Conservation (phyloP, 2,329 filamentous ascomycete genomes). For the Macrophomina phaseolina region DNA sequence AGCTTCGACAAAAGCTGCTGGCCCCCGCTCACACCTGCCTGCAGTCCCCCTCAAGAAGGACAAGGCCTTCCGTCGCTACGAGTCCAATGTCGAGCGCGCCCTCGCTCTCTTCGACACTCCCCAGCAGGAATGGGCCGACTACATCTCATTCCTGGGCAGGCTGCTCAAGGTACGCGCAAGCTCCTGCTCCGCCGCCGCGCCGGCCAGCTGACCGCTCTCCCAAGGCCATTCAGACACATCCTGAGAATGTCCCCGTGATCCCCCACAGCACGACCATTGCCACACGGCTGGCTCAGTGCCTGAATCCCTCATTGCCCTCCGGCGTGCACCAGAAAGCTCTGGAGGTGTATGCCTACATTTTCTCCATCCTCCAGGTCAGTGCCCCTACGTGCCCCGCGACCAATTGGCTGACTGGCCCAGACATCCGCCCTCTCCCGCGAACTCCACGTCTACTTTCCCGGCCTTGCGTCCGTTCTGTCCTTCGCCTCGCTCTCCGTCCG, state of each 20-base stretch:
- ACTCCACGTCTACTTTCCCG: slow-evolving; percentile 86
- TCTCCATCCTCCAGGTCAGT: slow-evolving; percentile 71
- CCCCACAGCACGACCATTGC: slow-evolving; percentile 84
- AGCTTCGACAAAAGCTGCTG: neutral
- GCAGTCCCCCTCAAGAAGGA: slow-evolving; percentile 65
- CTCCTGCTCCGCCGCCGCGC: neutral
- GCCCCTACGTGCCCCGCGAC: slow-evolving; percentile 56
- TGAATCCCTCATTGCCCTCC: slow-evolving; percentile 90
- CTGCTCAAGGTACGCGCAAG: slow-evolving; percentile 74
- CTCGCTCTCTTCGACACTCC: slow-evolving; percentile 89
- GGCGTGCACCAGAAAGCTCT: slow-evolving; percentile 97
- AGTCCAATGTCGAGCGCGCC: slow-evolving; percentile 82
- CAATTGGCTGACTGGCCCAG: slow-evolving; percentile 37
- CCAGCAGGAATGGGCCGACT: slow-evolving; percentile 98
- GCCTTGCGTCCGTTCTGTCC: slow-evolving; percentile 84
- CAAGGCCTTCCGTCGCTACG: slow-evolving; percentile 83
- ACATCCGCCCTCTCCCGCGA: slow-evolving; percentile 79
- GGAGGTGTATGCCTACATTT: slow-evolving; percentile 91
- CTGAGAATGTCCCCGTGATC: slow-evolving; percentile 71
- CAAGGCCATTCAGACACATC: slow-evolving; percentile 86
- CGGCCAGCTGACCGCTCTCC: slow-evolving; percentile 23
- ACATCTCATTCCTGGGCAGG: slow-evolving; percentile 93
- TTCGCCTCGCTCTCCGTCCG: slow-evolving; percentile 94
- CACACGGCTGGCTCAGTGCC: slow-evolving; percentile 90
- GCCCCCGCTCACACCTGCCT: slow-evolving; percentile 40